Percentiles rank a stretch among this genome's conserved stretches.
These are phyloP conservation scores for Vickermania ingenoplastis DNA, from an alignment of 208 protist species.

Conservation along the genomic window DNA sequence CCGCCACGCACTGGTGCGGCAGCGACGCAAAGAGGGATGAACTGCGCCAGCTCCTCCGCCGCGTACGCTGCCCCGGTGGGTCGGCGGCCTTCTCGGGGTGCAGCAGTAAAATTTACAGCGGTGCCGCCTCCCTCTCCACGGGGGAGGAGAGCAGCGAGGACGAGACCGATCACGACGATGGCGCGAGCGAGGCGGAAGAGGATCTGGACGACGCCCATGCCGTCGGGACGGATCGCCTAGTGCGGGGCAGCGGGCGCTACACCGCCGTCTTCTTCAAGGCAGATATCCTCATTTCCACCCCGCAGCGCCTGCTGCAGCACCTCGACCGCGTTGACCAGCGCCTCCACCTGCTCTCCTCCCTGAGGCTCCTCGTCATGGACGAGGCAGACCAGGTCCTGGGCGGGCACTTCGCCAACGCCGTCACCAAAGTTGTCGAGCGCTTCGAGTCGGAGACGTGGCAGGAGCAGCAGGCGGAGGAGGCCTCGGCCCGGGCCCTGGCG, in stretches of 20 bases:
- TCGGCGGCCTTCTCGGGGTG: neutral
- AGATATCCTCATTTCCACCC: constrained; percentile 76
- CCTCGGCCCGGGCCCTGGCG: neutral
- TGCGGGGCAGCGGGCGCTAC: constrained; percentile 14
- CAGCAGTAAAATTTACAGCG: too few relatives aligned
- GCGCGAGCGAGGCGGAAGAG: neutral
- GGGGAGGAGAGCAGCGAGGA: neutral
- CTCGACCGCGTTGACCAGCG: constrained; percentile 48
- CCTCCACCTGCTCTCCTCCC: constrained; percentile 29
- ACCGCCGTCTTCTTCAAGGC: constrained; percentile 36
- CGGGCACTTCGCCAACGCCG: constrained; percentile 66
- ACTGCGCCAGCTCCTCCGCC: constrained; percentile 37
- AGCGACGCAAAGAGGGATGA: constrained; percentile 24
- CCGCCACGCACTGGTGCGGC: constrained; percentile 43
- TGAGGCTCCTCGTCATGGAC: constrained; percentile 81
- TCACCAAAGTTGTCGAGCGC: constrained; percentile 68
- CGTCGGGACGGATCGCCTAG: constrained; percentile 1
- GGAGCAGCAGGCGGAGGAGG: constrained; percentile 7
- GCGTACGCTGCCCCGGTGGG: constrained; percentile 12
- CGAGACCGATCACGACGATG: neutral
- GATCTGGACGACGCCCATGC: neutral
- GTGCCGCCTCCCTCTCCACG: neutral
- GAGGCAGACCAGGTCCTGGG: constrained; percentile 84
- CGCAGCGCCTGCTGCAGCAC: constrained; percentile 73
- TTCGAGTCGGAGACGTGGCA: constrained; percentile 46